Conservation (phyloP, 2,329 filamentous ascomycete species). For the Sphaerulina vaccinii region DNA sequence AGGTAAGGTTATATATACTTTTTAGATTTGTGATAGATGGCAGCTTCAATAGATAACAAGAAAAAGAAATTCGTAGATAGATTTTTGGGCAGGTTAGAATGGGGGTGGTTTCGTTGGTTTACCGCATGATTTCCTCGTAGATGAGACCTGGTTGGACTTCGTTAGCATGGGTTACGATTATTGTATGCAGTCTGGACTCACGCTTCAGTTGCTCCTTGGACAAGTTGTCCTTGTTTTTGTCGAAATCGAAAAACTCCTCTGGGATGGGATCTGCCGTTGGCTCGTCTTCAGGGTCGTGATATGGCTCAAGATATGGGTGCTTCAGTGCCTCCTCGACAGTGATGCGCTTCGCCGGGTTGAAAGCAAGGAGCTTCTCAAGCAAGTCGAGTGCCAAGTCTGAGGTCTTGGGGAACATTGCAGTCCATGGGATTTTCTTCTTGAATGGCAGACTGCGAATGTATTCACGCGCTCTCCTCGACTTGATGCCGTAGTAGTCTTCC, state of each 20-base stretch:
- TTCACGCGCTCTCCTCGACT: conserved; percentile 92
- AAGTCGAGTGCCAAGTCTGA: conserved; percentile 93
- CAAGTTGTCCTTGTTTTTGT: conserved; percentile 98
- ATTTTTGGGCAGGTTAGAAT: no score
- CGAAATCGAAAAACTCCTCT: conserved; percentile 99
- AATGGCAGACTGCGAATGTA: conserved; percentile 98
- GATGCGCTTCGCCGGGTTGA: conserved; percentile 98
- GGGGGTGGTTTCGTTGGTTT: conserved; percentile 32
- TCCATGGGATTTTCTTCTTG: conserved; percentile 99
- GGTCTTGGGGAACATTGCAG: conserved; percentile 97
- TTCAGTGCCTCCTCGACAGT: conserved; percentile 95
- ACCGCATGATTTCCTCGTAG: conserved; percentile 92
- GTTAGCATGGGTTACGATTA: conserved; percentile 1
- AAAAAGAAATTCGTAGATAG: conserved; percentile 23
- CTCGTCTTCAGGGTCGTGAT: conserved; percentile 98
- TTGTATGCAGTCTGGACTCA: conserved; percentile 39
- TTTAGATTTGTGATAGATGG: conserved; percentile 15
- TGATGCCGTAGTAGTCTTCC: conserved; percentile 99
- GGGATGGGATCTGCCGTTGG: conserved; percentile 94
- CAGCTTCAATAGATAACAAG: conserved; percentile 2
- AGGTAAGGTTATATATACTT: conserved; percentile 10
- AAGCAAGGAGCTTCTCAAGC: conserved; percentile 90
- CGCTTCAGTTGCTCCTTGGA: conserved; percentile 98
- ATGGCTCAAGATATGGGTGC: conserved; percentile 97
- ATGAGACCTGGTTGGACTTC: conserved; percentile 64